Percentiles rank a stretch among this genome's conserved stretches.
Evolutionary conservation across 345 rosid species (phyloP).

Genomic region (Pelargonium nanum): DNA sequence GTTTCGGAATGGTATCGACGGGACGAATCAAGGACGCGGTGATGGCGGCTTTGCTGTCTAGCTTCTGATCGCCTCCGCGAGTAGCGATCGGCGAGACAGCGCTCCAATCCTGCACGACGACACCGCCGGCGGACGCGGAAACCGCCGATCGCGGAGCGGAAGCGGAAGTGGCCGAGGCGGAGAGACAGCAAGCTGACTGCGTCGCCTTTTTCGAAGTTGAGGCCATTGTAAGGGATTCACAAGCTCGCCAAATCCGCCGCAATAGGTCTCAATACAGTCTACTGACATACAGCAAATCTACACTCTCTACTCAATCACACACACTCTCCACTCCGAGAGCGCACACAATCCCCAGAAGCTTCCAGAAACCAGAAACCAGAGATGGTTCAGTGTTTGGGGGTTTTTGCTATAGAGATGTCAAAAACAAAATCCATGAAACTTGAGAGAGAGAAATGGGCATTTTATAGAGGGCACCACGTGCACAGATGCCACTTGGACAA

Average conservation of each 20-base stretch:
- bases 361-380: neutral
- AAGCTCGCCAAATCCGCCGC: slow-evolving; percentile 73
- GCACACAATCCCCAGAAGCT: neutral
- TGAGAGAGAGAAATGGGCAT: neutral
- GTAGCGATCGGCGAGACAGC: slow-evolving; percentile 9
- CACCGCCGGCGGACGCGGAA: slow-evolving; percentile 23
- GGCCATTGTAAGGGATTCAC: slow-evolving; percentile 94
- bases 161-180: slow-evolving; percentile 2
- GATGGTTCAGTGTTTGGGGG: too few species aligned
- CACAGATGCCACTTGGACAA: neutral
- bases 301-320: slow-evolving; percentile 1
- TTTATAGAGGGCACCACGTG: neutral
- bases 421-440: neutral
- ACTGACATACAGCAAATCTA: slow-evolving; percentile 81
- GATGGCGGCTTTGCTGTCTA: slow-evolving; percentile 16
- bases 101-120: slow-evolving; percentile 31
- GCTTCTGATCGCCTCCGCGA: slow-evolving; percentile 26
- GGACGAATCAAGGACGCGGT: slow-evolving; percentile 39
- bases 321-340: slow-evolving; percentile 4
- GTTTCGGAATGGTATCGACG: slow-evolving; percentile 47
- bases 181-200: slow-evolving; percentile 20
- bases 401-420: too few species aligned
- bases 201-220: slow-evolving; percentile 77
- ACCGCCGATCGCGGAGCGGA: slow-evolving; percentile 9
- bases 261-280: slow-evolving; percentile 49